phyloP scores from a whole-genome alignment of 306 rosid species.

The Begonia peltatifolia region DNA sequence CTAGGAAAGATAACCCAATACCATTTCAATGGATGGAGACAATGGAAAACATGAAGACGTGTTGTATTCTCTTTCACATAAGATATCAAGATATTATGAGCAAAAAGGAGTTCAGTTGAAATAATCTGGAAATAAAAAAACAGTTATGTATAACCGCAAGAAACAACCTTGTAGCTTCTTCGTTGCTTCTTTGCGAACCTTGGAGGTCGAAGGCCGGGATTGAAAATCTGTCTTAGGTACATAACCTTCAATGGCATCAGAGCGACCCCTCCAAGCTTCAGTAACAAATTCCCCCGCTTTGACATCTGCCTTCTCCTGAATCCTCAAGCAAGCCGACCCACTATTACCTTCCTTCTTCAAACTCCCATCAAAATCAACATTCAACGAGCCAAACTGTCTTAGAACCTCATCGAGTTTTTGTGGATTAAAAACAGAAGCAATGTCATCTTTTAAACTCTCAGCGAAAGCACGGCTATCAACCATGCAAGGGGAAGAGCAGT shows the following conservation, averaged over 20 bases:
- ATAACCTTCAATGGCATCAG: slow-evolving; percentile 94
- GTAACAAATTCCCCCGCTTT: slow-evolving; percentile 31
- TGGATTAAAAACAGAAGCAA: slow-evolving; percentile 37
- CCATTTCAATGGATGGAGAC: slow-evolving; percentile 19
- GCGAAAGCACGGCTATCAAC: slow-evolving; percentile 52
- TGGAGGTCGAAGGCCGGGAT: slow-evolving; percentile 20
- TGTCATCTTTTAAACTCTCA: slow-evolving; percentile 45
- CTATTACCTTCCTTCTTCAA: slow-evolving; percentile 31
- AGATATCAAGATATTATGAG: no score
- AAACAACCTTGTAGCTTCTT: background rate
- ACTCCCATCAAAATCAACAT: slow-evolving; percentile 22
- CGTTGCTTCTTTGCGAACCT: slow-evolving; percentile 25
- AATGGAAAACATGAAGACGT: background rate
- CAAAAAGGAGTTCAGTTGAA: background rate
- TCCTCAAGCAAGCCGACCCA: slow-evolving; percentile 43
- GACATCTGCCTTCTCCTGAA: slow-evolving; percentile 46
- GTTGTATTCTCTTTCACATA: background rate
- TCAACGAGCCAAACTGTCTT: slow-evolving; percentile 28
- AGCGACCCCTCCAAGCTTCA: slow-evolving; percentile 71
- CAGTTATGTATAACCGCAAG: background rate
- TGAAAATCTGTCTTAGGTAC: slow-evolving; percentile 39
- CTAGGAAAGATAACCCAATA: slow-evolving; percentile 46
- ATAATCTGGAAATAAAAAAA: background rate
- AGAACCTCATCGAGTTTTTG: slow-evolving; percentile 37
- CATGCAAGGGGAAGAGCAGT: slow-evolving; percentile 61